Conservation (phyloP, 352 stramenopile genomes). For the Phytophthora pluvialis region DNA sequence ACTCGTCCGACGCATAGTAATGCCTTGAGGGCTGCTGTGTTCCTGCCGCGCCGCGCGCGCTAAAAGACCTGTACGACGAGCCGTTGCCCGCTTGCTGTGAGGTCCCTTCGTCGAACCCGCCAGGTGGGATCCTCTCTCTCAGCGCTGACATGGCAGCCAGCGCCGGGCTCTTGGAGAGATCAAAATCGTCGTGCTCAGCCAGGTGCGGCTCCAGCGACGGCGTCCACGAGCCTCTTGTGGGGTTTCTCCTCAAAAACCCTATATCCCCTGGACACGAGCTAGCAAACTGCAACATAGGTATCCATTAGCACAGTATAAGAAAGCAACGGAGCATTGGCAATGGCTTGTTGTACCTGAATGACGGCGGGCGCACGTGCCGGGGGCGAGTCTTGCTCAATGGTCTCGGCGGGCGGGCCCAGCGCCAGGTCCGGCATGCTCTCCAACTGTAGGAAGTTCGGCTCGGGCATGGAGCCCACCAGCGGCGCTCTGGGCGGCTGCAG, state of each 20-base stretch:
- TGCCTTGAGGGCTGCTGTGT: conserved; percentile 32
- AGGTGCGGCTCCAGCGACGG: conserved; percentile 32
- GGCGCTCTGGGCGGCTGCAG: conserved; percentile 60
- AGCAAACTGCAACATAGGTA: conserved; percentile 50
- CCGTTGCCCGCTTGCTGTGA: conserved; percentile 29
- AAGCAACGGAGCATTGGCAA: not conserved
- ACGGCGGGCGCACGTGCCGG: conserved; percentile 46
- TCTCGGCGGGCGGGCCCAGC: conserved; percentile 53
- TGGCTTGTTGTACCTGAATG: conserved; percentile 39
- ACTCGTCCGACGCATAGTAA: conserved; percentile 42
- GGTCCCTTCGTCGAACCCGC: conserved; percentile 15
- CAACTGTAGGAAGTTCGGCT: conserved; percentile 61
- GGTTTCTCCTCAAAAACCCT: conserved; percentile 54
- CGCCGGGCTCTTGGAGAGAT: conserved; percentile 74
- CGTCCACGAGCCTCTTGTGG: conserved; percentile 50
- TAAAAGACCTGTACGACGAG: conserved; percentile 34
- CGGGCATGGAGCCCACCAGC: conserved; percentile 66
- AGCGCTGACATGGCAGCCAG: conserved; percentile 70
- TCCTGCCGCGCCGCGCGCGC: conserved; percentile 15
- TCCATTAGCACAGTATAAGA: conserved; percentile 6
- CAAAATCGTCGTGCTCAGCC: conserved; percentile 58
- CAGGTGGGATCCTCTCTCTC: conserved; percentile 43
- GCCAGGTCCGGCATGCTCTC: conserved; percentile 65
- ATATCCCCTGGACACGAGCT: conserved; percentile 76
- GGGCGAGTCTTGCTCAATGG: conserved; percentile 30